Evolutionary conservation across 306 rosid genomes (phyloP).

Genomic region (Corylus americana): DNA sequence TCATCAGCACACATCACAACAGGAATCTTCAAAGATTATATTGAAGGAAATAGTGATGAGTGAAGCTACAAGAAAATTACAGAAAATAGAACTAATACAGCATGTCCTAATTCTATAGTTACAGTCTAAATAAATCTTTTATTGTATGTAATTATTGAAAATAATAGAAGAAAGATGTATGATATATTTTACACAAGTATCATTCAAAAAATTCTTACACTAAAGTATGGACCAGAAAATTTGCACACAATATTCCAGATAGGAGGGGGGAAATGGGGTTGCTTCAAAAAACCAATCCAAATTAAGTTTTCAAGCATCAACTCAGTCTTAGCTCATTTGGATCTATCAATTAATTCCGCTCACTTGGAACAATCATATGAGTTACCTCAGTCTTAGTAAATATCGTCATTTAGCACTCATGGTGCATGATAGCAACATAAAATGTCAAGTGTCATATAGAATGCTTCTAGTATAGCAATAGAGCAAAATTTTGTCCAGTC

Average conservation of each 20-base stretch:
- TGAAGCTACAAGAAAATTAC: background rate
- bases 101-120: background rate
- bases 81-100: background rate
- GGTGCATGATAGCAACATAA: constrained; percentile 5
- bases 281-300: background rate
- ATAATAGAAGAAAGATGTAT: background rate
- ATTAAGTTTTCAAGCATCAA: background rate
- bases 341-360: constrained; percentile 3
- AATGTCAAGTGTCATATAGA: background rate
- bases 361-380: background rate
- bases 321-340: background rate
- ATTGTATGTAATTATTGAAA: background rate
- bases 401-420: background rate
- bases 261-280: background rate
- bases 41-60: constrained; percentile 10
- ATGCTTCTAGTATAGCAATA: background rate
- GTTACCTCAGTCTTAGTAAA: background rate
- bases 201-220: background rate
- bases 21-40: constrained; percentile 58
- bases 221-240: background rate
- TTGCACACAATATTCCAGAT: background rate
- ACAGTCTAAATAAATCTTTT: background rate
- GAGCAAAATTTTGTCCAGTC: background rate
- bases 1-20: constrained; percentile 72
- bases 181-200: background rate